These are phyloP conservation scores for Lactifluus volemus DNA, from an alignment of 768 basidiomycete genomes.

Conservation along the genomic window DNA sequence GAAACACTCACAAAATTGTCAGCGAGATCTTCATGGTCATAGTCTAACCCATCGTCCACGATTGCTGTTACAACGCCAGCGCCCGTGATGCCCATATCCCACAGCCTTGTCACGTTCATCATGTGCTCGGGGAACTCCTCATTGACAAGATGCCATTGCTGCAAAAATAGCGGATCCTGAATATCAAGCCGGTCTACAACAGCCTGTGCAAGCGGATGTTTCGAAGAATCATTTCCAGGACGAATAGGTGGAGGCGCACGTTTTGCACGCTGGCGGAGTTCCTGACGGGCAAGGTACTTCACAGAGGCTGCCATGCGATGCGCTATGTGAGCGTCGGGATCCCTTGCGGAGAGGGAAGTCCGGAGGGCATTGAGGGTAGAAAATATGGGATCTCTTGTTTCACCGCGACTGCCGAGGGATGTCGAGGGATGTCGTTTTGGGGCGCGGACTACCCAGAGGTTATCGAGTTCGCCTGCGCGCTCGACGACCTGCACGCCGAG, in stretches of 20 bases:
- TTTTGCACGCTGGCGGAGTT: constrained; percentile 58
- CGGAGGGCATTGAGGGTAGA: constrained; percentile 41
- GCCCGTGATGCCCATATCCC: constrained; percentile 88
- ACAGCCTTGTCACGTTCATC: constrained; percentile 91
- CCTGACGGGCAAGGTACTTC: constrained; percentile 51
- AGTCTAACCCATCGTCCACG: constrained; percentile 94
- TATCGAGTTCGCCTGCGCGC: constrained; percentile 69
- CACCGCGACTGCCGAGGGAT: constrained; percentile 26
- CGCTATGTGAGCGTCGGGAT: constrained; percentile 30
- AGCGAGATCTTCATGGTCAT: constrained; percentile 75
- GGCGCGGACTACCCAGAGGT: constrained; percentile 77
- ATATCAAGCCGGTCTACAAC: constrained; percentile 59
- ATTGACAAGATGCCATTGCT: constrained; percentile 96
- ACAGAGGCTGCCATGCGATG: constrained; percentile 47
- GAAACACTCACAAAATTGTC: constrained; percentile 76
- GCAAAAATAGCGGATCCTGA: constrained; percentile 68
- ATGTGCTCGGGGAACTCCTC: constrained; percentile 68
- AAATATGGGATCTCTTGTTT: constrained; percentile 38
- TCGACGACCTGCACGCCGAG: constrained; percentile 84
- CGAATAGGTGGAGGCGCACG: constrained; percentile 59
- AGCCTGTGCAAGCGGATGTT: constrained; percentile 32
- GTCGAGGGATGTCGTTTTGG: constrained; percentile 28
- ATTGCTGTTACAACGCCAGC: constrained; percentile 79
- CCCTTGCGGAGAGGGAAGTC: constrained; percentile 31
- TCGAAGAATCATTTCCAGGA: constrained; percentile 24